phyloP scores from a whole-genome alignment of 148 eudicot genomes.

The Talinum fruticosum region DNA sequence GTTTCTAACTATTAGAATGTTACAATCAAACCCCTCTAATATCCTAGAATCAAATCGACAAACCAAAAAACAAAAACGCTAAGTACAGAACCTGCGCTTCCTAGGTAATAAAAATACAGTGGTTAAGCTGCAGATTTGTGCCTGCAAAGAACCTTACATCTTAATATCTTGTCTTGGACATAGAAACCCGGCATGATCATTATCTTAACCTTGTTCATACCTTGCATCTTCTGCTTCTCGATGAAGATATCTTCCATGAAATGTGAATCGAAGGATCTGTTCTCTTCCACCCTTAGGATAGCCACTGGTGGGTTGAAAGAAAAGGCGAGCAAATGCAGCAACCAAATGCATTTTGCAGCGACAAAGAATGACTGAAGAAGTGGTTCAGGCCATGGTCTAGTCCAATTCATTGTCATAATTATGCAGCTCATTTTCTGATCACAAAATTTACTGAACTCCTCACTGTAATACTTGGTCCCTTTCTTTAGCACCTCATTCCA shows the following conservation, averaged over 20 bases:
- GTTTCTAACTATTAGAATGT: background rate
- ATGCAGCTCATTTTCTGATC: conserved; percentile 90
- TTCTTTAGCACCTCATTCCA: conserved; percentile 87
- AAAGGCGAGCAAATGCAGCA: conserved; percentile 88
- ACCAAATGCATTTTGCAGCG: conserved; percentile 90
- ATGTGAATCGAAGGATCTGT: conserved; percentile 51
- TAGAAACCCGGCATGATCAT: conserved; percentile 97
- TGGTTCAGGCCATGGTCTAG: conserved; percentile 84
- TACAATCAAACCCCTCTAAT: background rate
- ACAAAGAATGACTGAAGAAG: conserved; percentile 85
- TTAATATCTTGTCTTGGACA: conserved; percentile 71
- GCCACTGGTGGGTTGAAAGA: conserved; percentile 62
- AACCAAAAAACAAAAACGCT: background rate
- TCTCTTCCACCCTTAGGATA: conserved; percentile 81
- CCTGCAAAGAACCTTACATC: conserved; percentile 93
- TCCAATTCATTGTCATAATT: conserved; percentile 59
- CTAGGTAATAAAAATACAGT: background rate
- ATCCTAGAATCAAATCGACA: background rate
- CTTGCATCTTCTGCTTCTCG: conserved; percentile 54
- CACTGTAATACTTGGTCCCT: conserved; percentile 91
- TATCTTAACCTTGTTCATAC: conserved; percentile 60
- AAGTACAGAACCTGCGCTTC: background rate
- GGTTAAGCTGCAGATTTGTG: conserved; percentile 48
- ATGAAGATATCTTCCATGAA: conserved; percentile 80
- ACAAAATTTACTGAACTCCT: conserved; percentile 90